Percentiles rank a stretch among this genome's conserved stretches.
These are phyloP conservation scores for Ophiostoma quercus DNA, from an alignment of 2,329 filamentous ascomycete species.

Conservation along the genomic window DNA sequence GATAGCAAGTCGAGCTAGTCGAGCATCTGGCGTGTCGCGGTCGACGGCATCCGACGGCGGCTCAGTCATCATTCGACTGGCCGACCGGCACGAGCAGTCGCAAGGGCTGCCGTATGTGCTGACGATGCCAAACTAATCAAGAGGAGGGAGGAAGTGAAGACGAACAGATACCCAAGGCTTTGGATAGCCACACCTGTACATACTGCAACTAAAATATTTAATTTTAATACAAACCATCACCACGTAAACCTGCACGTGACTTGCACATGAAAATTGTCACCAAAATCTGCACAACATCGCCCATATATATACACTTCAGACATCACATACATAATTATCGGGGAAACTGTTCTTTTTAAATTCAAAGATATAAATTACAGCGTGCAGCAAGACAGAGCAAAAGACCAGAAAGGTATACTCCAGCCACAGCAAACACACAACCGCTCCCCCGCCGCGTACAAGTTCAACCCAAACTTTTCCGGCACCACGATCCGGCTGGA, in stretches of 20 bases:
- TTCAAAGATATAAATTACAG: constrained; percentile 54
- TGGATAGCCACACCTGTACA: constrained; percentile 3
- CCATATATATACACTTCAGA: background rate
- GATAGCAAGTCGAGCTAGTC: background rate
- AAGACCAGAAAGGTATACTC: constrained; percentile 13
- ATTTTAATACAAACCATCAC: background rate
- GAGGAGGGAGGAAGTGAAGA: background rate
- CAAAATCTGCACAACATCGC: background rate
- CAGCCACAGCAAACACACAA: constrained; percentile 19
- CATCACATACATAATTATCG: constrained; percentile 26
- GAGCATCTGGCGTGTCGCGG: background rate
- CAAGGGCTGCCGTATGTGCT: constrained; percentile 38
- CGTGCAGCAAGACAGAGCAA: constrained; percentile 15
- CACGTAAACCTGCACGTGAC: background rate
- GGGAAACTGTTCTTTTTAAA: constrained; percentile 47
- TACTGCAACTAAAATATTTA: background rate
- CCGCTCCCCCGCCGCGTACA: constrained; percentile 19
- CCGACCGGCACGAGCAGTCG: constrained; percentile 35
- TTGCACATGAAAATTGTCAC: background rate
- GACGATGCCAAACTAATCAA: background rate
- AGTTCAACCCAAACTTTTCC: constrained; percentile 18
- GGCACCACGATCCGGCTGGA: constrained; percentile 1
- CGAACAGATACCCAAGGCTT: background rate
- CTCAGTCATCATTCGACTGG: constrained; percentile 45
- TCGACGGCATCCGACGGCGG: constrained; percentile 28